phyloP scores from a whole-genome alignment of 805 yeast species.

The Ogataea thermomethanolica region DNA sequence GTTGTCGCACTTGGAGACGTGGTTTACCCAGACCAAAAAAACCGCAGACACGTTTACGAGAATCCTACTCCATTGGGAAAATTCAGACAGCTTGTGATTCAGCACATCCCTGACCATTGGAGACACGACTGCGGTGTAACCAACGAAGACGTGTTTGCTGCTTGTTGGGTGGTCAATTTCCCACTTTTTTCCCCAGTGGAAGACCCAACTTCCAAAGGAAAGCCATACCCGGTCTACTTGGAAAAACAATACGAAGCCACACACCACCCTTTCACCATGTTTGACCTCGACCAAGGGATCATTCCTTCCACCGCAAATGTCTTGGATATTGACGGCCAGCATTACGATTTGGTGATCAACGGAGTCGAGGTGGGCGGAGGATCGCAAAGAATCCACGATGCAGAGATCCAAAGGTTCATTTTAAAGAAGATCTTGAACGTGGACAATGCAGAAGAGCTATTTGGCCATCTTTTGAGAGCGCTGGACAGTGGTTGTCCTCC shows the following conservation, averaged over 20 bases:
- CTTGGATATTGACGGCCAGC: constrained; percentile 74
- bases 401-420: constrained; percentile 69
- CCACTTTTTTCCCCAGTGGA: constrained; percentile 86
- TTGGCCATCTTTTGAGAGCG: constrained; percentile 84
- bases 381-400: constrained; percentile 89
- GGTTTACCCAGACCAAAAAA: constrained; percentile 1
- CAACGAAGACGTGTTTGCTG: constrained; percentile 46
- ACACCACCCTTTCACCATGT: constrained; percentile 98
- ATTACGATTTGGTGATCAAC: constrained; percentile 88
- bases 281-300: constrained; percentile 22
- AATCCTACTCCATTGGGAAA: constrained; percentile 95
- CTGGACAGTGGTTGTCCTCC: constrained; percentile 95
- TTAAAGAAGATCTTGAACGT: constrained; percentile 64
- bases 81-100: constrained; percentile 70
- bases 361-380: constrained; percentile 99
- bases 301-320: constrained; percentile 2
- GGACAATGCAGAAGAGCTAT: constrained; percentile 53
- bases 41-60: constrained; percentile 53
- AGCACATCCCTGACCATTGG: constrained; percentile 48
- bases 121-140: constrained; percentile 35
- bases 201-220: constrained; percentile 13
- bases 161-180: constrained; percentile 86
- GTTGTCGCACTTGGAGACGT: constrained; percentile 69
- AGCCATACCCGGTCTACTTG: constrained; percentile 62
- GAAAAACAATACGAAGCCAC: constrained; percentile 55